A percentile compares a stretch with the other conserved stretches of the same genome.
These are phyloP conservation scores for Plasmodium vivax DNA, from an alignment of 169 alveolate genomes.

Conservation along the genomic window DNA sequence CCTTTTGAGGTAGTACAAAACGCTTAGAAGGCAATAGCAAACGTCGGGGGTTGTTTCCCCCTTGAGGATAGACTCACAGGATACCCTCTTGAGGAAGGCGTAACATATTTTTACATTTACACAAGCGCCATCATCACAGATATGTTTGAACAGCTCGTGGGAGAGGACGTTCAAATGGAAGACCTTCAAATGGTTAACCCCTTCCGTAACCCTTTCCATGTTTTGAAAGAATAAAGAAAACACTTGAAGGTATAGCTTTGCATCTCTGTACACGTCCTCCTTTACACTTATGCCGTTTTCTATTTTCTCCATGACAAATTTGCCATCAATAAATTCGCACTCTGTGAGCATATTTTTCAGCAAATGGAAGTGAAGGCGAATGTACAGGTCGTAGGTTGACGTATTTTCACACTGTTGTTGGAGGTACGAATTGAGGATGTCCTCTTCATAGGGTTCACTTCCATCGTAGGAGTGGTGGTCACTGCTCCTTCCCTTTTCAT, in stretches of 20 bases:
- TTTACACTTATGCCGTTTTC: slow-evolving; percentile 18
- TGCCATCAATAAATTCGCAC: slow-evolving; percentile 14
- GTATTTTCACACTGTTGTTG: slow-evolving; percentile 11
- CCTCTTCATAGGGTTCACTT: not conserved
- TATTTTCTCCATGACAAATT: slow-evolving; percentile 17
- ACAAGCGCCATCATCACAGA: not conserved
- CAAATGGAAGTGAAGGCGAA: slow-evolving; percentile 23
- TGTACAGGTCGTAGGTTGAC: slow-evolving; percentile 38
- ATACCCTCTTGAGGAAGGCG: slow-evolving; percentile 9
- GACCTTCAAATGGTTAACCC: slow-evolving; percentile 25
- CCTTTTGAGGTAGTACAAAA: slow-evolving; percentile 21
- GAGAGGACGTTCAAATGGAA: slow-evolving; percentile 39
- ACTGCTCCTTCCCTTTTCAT: not conserved
- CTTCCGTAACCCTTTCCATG: not conserved
- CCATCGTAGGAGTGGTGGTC: not conserved
- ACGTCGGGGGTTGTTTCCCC: not conserved
- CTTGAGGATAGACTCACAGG: slow-evolving; percentile 14
- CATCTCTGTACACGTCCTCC: slow-evolving; percentile 19
- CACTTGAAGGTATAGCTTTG: slow-evolving; percentile 5
- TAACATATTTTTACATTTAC: slow-evolving; percentile 30
- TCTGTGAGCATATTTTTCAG: slow-evolving; percentile 42
- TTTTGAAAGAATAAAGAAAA: slow-evolving; percentile 37
- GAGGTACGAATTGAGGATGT: slow-evolving; percentile 29
- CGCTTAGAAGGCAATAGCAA: slow-evolving; percentile 1
- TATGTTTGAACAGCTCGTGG: slow-evolving; percentile 19